Conservation (phyloP, 2,329 filamentous ascomycete genomes). For the Dothidotthia symphoricarpi region DNA sequence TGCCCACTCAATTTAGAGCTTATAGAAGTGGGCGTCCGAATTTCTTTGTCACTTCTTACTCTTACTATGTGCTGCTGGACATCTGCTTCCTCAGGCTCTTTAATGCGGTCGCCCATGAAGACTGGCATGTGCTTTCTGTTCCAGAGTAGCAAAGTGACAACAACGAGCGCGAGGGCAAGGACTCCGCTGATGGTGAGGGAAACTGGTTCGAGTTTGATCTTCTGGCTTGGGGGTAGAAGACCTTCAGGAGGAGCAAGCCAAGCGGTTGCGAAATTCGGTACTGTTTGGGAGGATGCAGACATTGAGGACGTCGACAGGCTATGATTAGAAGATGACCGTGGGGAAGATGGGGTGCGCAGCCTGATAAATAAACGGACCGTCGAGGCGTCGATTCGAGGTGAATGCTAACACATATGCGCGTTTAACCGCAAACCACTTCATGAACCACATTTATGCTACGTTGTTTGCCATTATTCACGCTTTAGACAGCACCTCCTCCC, state of each 20-base stretch:
- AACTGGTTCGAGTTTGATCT: not conserved
- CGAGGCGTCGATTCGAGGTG: too few species aligned
- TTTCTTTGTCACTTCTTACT: too few species aligned
- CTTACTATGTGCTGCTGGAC: too few species aligned
- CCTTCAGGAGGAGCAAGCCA: constrained; percentile 5
- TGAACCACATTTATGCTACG: not conserved
- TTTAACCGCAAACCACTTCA: not conserved
- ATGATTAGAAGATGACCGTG: not conserved
- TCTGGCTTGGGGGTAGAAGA: constrained; percentile 1
- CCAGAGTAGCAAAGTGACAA: not conserved
- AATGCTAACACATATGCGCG: not conserved
- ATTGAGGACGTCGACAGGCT: not conserved
- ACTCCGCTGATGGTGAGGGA: constrained; percentile 8
- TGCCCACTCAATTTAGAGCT: too few species aligned
- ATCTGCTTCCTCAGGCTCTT: too few species aligned
- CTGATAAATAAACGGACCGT: not conserved
- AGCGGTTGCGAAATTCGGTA: constrained; percentile 1
- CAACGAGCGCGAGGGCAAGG: constrained; percentile 3
- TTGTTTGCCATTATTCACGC: constrained; percentile 4
- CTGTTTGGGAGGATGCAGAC: not conserved
- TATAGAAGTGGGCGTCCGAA: too few species aligned
- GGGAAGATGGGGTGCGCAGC: not conserved
- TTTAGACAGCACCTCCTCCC: constrained; percentile 2
- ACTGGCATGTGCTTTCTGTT: too few species aligned
- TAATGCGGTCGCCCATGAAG: too few species aligned